Evolutionary conservation across 1,139 yeast genomes (phyloP), one percentile per base, ranked within the genome.

Genomic region (Pneumocystis murina): DNA sequence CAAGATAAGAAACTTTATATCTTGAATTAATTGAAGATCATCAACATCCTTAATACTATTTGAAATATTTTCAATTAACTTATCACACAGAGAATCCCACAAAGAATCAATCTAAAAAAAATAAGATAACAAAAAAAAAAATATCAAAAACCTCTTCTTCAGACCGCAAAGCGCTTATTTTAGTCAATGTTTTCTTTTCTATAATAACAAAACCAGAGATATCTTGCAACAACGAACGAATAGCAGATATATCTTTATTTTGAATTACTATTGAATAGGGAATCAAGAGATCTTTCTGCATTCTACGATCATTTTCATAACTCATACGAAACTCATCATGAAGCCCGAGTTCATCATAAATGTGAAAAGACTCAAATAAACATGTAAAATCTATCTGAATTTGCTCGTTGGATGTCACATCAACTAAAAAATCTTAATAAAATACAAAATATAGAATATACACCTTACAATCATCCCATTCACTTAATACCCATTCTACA

Each of bases 311-410:
- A 67, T 84, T 86, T 65, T 83, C 82, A 70, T 86, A 85, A 66
- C 84, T 83, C 36, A 79, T 77, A 60, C 82, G 78, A 63, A 92
- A 79, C 63, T 80, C 79, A 7, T 82, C 84, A 8, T 80, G 75
- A 71, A 85, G 86, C 61, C 85, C 84, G 62, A 91, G 78, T 6
- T 91, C 85, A 64, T 84, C 82, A 71, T 86, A 91, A 0, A 92
- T 95, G 70, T 91, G 78, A 33, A 88, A 82, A 5, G 95, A 85
- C 74, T 92, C 97, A 72, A 83, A 87, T 33, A 92, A 77, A 14
- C 90, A 86, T 17, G 84, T 80, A 63, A 90, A 74, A 65, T 85
- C 84, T 40, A 86, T 78, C 28, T 77, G 77, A 35, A 83, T 72
- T 14, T 74, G 72, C 10, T 75, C 74, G 65, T 81, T 82, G 5